Conservation (phyloP, 306 rosid species). For the Crataegus laevigata region DNA sequence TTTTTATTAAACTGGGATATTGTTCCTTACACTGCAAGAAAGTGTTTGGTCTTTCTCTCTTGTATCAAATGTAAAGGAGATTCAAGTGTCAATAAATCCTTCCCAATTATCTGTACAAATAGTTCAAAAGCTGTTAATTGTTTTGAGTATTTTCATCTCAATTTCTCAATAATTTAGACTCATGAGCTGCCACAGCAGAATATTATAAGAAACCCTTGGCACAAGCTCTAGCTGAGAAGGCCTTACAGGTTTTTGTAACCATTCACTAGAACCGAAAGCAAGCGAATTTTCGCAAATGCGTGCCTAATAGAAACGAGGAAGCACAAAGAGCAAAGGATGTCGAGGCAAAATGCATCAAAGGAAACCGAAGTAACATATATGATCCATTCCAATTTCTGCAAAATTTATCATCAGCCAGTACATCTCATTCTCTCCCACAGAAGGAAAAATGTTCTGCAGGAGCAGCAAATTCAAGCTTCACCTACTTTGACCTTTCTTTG, state of each 20-base stretch:
- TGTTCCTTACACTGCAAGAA: background rate
- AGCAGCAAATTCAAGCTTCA: too few species aligned
- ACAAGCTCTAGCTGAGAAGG: background rate
- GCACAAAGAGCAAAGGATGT: background rate
- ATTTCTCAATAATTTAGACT: background rate
- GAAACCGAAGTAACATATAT: background rate
- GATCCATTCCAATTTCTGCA: background rate
- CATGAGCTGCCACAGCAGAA: background rate
- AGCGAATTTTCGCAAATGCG: background rate
- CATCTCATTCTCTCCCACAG: too few species aligned
- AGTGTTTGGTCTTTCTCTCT: background rate
- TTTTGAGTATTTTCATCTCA: background rate
- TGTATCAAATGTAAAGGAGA: conserved; percentile 1
- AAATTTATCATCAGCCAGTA: background rate
- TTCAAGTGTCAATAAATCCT: conserved; percentile 4
- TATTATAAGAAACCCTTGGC: background rate
- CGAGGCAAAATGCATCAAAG: background rate
- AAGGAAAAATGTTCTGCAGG: too few species aligned
- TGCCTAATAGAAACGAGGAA: background rate
- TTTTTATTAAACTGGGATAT: background rate
- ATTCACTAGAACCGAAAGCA: background rate
- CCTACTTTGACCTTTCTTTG: too few species aligned
- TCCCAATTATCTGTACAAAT: background rate
- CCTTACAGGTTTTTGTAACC: background rate
- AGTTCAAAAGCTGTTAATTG: background rate